phyloP scores from a whole-genome alignment of 768 basidiomycete species.

The Auricularia cornea region DNA sequence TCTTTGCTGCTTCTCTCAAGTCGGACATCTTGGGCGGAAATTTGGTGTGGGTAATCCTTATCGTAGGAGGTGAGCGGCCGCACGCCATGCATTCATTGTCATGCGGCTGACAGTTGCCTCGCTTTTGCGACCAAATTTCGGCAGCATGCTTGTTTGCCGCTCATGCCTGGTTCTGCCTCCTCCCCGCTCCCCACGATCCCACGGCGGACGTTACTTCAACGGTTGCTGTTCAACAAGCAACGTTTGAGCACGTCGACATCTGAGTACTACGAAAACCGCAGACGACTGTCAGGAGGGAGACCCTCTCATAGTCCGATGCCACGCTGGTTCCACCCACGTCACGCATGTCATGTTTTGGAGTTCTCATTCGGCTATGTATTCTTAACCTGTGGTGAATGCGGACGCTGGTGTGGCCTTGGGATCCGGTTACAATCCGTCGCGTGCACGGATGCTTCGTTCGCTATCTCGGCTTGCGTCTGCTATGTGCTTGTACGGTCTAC shows the following conservation, averaged over 20 bases:
- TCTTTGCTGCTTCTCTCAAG: constrained; percentile 12
- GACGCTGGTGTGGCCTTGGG: too few species aligned
- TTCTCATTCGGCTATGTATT: too few species aligned
- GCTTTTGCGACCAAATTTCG: neutral
- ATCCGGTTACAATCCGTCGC: too few species aligned
- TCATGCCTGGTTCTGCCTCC: neutral
- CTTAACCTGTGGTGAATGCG: too few species aligned
- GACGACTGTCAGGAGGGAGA: too few species aligned
- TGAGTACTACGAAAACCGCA: neutral
- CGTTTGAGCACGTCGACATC: neutral
- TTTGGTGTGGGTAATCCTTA: constrained; percentile 11
- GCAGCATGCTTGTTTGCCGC: neutral
- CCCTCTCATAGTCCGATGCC: too few species aligned
- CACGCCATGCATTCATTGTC: too few species aligned
- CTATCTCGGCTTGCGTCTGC: too few species aligned
- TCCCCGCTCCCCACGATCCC: neutral
- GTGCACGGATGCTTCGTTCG: too few species aligned
- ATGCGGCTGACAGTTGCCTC: neutral
- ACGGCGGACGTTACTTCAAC: neutral
- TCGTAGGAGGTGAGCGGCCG: constrained; percentile 6
- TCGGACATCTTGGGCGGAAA: constrained; percentile 10
- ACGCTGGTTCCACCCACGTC: too few species aligned
- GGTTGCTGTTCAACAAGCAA: neutral
- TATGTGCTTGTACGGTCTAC: too few species aligned
- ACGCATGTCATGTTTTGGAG: too few species aligned